Percentiles rank a stretch among this genome's conserved stretches.
Evolutionary conservation across 73 alveolate genomes (phyloP).

Genomic region (Paramecium sonneborni): DNA sequence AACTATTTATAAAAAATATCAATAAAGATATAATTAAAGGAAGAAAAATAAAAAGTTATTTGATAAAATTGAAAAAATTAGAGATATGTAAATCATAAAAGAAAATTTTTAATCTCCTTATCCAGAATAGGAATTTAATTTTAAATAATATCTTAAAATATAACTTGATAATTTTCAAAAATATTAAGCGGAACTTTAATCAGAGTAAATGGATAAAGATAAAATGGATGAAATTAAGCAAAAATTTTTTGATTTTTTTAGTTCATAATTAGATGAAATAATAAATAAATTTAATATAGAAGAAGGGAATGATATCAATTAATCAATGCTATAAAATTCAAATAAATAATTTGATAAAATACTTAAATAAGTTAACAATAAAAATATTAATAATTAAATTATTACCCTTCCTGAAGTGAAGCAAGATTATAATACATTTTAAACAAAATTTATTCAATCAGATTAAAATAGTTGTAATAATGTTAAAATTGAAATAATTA

Average conservation of each 20-base stretch:
- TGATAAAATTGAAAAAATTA: conserved; percentile 11
- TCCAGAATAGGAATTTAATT: neutral
- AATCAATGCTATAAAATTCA: neutral
- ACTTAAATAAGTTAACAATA: neutral
- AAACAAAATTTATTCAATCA: neutral
- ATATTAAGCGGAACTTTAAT: neutral
- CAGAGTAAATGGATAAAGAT: neutral
- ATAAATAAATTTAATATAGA: neutral
- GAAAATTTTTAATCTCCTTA: neutral
- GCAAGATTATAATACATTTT: neutral
- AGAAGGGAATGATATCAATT: neutral
- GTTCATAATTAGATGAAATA: neutral
- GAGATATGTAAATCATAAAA: neutral
- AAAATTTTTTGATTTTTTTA: neutral
- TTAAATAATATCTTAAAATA: neutral
- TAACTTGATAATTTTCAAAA: neutral
- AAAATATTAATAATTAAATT: neutral
- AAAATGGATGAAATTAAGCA: neutral
- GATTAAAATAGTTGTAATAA: neutral
- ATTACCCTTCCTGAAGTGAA: neutral
- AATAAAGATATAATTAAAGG: conserved; percentile 25
- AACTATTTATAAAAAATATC: conserved; percentile 21
- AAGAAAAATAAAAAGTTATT: conserved; percentile 18
- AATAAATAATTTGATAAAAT: neutral
- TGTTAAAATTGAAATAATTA: neutral